Base-by-base conservation (phyloP, 805 yeast genomes). In the Blastobotrys chiropterorum region DNA sequence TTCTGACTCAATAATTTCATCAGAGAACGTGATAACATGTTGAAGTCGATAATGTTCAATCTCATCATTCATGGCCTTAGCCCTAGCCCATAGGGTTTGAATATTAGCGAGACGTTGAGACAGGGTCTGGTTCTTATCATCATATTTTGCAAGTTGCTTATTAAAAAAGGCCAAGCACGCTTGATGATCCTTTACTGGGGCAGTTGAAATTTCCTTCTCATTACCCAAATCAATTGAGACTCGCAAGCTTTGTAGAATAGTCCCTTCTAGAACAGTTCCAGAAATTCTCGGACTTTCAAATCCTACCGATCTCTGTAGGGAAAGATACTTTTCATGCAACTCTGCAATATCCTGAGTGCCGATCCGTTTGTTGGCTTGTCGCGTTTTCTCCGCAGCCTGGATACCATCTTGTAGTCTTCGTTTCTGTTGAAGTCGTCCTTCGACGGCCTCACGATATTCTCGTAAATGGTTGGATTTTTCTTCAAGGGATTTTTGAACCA, bases 311-410 rank as follows among this genome's bases (percentile, higher is more conserved):
- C 19, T 16, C 11, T 19, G 43, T 4, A 52, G 19, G 15, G 31
- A n/a, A 3, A 38, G 38, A 38, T 17, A 45, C 20, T 16, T 20
- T 5, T 16, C 19, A 1, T 13, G 3, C 45, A 56, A 26, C 7
- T 14, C 46, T 15, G 20, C 42, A 17, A 61, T 38, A 48, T 61
- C 65, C 1, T 38, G 46, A 2, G 50, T 38, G 20, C 57, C 66
- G 17, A 61, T 49, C 8, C 56, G 56, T 13, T 55, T 50, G 47
- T 56, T 53, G 21, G 50, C 54, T 15, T 54, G 47, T 8, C 52
- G 53, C 2, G 55, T 50, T n/a, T 50, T 44, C 49, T 64, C 65
- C 15, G 58, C 61, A 6, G 42, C 49, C 1, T 48, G 41, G 30
- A 67, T 56, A 7, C 52, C 47, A 4, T 49, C 42, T 15, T 38